Conservation (phyloP, 2,329 filamentous ascomycete species). For the Aspergillus vadensis region DNA sequence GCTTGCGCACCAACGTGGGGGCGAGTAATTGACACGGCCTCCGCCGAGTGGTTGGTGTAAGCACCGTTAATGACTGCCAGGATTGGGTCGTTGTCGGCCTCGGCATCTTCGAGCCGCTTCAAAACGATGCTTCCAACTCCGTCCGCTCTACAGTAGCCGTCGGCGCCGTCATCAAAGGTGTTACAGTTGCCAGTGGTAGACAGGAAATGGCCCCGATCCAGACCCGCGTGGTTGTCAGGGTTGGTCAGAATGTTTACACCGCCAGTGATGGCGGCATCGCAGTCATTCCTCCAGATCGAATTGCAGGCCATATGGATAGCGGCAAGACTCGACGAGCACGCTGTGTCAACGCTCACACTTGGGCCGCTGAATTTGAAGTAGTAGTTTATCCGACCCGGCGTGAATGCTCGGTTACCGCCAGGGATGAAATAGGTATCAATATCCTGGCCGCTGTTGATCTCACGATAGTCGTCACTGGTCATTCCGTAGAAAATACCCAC, state of each 20-base stretch:
- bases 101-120: conserved; percentile 77
- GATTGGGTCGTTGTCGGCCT: conserved; percentile 69
- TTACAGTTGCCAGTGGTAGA: conserved; percentile 70
- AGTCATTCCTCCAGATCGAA: conserved; percentile 73
- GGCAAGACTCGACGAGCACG: conserved; percentile 73
- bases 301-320: conserved; percentile 73
- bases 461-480: conserved; percentile 76
- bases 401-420: conserved; percentile 59
- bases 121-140: conserved; percentile 73
- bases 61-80: conserved; percentile 74
- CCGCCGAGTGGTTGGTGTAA: conserved; percentile 80
- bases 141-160: conserved; percentile 82
- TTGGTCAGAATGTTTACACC: conserved; percentile 77
- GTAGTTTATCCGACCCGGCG: conserved; percentile 52
- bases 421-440: conserved; percentile 71
- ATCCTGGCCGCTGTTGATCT: conserved; percentile 72
- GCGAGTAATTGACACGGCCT: conserved; percentile 80
- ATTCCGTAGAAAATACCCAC: conserved; percentile 77
- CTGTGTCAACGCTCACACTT: conserved; percentile 74
- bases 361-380: conserved; percentile 77
- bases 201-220: conserved; percentile 77
- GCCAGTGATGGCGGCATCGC: conserved; percentile 78
- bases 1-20: conserved; percentile 79
- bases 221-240: conserved; percentile 75
- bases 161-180: conserved; percentile 77